A percentile compares a stretch with the other conserved stretches of the same genome.
Evolutionary conservation across 495 filamentous ascomycete species (phyloP).

Genomic region (Aeminium ludgeri): DNA sequence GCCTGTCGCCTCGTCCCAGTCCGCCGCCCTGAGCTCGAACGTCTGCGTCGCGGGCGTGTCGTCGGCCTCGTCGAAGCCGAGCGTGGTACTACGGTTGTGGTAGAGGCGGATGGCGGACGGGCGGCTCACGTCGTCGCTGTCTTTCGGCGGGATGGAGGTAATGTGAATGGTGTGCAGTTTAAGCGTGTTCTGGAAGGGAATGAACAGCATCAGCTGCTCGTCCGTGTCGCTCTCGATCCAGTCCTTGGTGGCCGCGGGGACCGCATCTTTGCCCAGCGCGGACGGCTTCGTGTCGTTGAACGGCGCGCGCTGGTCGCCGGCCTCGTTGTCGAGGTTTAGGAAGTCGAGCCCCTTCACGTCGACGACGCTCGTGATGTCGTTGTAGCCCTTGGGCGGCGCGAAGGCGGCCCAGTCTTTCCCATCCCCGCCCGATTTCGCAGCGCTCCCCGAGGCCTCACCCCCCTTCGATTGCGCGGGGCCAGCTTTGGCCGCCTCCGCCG

Average conservation of each 20-base stretch:
- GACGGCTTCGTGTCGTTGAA: conserved; percentile 55
- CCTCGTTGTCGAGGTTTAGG: conserved; percentile 61
- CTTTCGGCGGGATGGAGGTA: conserved; percentile 54
- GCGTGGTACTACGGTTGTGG: conserved; percentile 67
- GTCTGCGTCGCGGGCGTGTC: conserved; percentile 63
- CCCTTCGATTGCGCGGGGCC: conserved; percentile 27
- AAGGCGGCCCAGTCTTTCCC: conserved; percentile 50
- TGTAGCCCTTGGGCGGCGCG: conserved; percentile 61
- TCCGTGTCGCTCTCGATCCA: conserved; percentile 99
- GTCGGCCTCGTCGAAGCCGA: conserved; percentile 91
- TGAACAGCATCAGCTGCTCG: conserved; percentile 86
- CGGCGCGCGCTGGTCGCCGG: conserved; percentile 50
- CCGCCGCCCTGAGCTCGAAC: conserved; percentile 49
- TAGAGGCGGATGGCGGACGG: conserved; percentile 76
- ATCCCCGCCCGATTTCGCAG: conserved; percentile 23
- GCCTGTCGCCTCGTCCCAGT: conserved; percentile 74
- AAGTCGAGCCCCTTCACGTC: conserved; percentile 69
- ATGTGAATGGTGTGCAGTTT: conserved; percentile 86
- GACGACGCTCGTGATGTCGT: conserved; percentile 64
- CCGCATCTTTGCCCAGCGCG: conserved; percentile 33
- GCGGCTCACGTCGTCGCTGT: conserved; percentile 39
- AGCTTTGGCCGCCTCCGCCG: conserved; percentile 36
- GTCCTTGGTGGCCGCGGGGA: conserved; percentile 35
- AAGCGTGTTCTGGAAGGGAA: conserved; percentile 74
- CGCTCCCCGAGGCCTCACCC: conserved; percentile 25